A percentile compares a stretch with the other conserved stretches of the same genome.
Evolutionary conservation across 192 early-diverging fungal genomes (phyloP).

Genomic region (Haplosporangium gracile): DNA sequence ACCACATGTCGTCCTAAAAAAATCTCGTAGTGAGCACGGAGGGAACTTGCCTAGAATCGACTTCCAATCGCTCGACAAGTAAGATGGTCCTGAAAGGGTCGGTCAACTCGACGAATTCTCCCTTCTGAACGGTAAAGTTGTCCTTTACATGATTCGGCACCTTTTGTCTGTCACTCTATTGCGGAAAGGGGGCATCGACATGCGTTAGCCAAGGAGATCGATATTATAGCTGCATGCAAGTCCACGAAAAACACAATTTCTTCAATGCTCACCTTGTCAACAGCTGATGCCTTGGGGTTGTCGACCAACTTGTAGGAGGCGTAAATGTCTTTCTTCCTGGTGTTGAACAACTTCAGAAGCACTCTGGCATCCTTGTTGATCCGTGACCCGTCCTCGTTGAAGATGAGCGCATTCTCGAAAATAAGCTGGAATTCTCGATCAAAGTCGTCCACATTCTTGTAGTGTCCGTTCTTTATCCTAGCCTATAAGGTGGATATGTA

Average conservation of each 20-base stretch:
- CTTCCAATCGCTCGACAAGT: slow-evolving; percentile 43
- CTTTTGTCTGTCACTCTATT: slow-evolving; percentile 26
- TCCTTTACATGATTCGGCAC: slow-evolving; percentile 20
- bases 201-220: not conserved
- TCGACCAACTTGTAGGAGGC: slow-evolving; percentile 30
- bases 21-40: not conserved
- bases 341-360: slow-evolving; percentile 57
- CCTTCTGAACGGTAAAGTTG: slow-evolving; percentile 22
- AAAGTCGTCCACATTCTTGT: slow-evolving; percentile 79
- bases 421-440: slow-evolving; percentile 83
- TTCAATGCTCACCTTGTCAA: slow-evolving; percentile 24
- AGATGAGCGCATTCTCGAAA: slow-evolving; percentile 92
- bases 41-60: slow-evolving; percentile 39
- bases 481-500: slow-evolving; percentile 48
- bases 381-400: slow-evolving; percentile 87
- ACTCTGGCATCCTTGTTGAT: slow-evolving; percentile 83
- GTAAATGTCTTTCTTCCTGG: slow-evolving; percentile 46
- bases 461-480: slow-evolving; percentile 72
- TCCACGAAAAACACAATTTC: not conserved
- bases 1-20: not conserved
- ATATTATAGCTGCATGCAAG: not conserved
- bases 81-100: slow-evolving; percentile 34
- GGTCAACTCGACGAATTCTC: slow-evolving; percentile 45
- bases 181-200: not conserved
- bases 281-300: slow-evolving; percentile 18